Conservation (phyloP, 495 filamentous ascomycete genomes). For the Chaetomium cochliodes region DNA sequence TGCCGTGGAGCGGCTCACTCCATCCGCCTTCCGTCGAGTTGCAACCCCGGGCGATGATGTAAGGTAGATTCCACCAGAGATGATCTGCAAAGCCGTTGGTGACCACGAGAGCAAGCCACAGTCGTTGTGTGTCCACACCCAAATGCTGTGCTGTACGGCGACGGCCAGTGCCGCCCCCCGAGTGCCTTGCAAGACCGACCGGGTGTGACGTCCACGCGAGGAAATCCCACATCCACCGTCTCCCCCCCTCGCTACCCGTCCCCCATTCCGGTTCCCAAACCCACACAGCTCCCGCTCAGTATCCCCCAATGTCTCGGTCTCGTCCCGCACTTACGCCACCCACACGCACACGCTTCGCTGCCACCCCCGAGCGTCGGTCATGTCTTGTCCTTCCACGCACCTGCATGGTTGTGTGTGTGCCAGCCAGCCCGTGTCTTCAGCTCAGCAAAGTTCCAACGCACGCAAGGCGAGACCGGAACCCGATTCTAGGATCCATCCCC, state of each 20-base stretch:
- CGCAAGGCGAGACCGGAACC: neutral
- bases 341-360: neutral
- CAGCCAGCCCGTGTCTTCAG: neutral
- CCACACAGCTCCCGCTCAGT: neutral
- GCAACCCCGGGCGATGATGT: neutral
- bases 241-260: neutral
- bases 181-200: neutral
- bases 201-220: neutral
- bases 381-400: constrained; percentile 1
- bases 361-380: neutral
- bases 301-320: constrained; percentile 9
- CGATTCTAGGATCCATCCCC: neutral
- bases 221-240: neutral
- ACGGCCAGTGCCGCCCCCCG: neutral
- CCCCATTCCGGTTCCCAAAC: neutral
- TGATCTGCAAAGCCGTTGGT: neutral
- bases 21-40: neutral
- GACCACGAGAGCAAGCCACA: neutral
- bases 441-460: neutral
- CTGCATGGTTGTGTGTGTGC: neutral
- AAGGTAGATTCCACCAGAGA: neutral
- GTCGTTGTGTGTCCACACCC: neutral
- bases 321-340: neutral
- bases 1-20: neutral
- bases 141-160: neutral